Conservation (phyloP, 2,329 filamentous ascomycete genomes). For the Ceratocystis albifundus region DNA sequence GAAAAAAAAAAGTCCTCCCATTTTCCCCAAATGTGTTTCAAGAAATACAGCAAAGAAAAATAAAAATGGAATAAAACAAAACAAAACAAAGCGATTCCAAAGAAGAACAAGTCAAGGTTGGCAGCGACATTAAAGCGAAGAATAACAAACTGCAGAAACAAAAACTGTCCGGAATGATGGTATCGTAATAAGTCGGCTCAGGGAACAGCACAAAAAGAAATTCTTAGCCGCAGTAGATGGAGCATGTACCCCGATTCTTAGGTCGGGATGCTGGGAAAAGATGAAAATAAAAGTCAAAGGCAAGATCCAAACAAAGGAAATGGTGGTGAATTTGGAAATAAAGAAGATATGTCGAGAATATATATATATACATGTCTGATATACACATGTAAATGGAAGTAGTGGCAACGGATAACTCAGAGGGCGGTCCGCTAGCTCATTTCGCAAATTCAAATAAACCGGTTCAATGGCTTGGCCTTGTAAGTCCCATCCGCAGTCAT, state of each 20-base stretch:
- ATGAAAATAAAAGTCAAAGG: neutral
- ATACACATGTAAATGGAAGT: neutral
- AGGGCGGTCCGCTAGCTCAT: neutral
- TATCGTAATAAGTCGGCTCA: neutral
- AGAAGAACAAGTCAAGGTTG: neutral
- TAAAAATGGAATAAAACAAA: too few species aligned
- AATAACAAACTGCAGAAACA: conserved; percentile 1
- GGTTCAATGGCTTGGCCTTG: conserved; percentile 11
- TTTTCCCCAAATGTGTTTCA: neutral
- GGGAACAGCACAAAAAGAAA: neutral
- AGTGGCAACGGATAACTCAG: neutral
- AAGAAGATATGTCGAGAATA: conserved; percentile 1
- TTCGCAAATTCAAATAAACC: neutral
- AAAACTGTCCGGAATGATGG: neutral
- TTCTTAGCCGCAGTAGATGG: neutral
- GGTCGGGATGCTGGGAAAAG: neutral
- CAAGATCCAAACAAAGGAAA: conserved; percentile 1
- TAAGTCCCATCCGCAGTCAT: conserved; percentile 15
- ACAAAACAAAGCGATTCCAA: neutral
- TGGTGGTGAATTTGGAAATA: neutral
- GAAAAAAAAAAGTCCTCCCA: neutral
- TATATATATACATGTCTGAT: conserved; percentile 7
- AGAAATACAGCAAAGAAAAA: conserved; percentile 2
- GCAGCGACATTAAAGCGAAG: neutral
- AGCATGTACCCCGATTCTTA: neutral